Conservation (phyloP, 164 flowering plant species). For the Kalanchoe fedtschenkoi region DNA sequence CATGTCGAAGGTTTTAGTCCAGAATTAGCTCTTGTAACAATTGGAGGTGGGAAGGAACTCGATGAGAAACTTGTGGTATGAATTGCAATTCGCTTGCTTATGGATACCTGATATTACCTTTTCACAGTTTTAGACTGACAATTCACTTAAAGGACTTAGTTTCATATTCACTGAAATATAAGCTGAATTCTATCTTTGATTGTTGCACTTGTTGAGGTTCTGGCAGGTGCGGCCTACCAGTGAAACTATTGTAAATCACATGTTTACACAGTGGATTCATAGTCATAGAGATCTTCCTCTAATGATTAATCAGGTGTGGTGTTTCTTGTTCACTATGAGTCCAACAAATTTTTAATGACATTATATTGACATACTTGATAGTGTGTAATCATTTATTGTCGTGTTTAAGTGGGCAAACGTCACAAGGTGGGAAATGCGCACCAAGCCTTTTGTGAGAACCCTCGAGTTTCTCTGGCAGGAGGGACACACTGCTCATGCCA, state of each 20-base stretch:
- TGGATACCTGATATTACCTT: not conserved
- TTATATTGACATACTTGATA: not conserved
- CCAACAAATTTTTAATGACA: not conserved
- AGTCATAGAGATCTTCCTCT: conserved; percentile 98
- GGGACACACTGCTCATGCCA: conserved; percentile 97
- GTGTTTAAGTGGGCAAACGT: conserved; percentile 88
- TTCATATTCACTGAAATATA: conserved; percentile 7
- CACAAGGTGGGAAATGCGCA: conserved; percentile 99
- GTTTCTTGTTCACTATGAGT: not conserved
- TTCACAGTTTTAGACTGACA: not conserved
- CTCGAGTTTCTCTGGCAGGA: conserved; percentile 99
- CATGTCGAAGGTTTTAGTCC: conserved; percentile 99
- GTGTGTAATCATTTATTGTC: not conserved
- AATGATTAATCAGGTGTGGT: conserved; percentile 79
- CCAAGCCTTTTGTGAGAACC: conserved; percentile 92
- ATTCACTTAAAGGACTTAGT: too few species aligned
- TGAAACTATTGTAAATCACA: conserved; percentile 98
- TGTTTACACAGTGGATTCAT: conserved; percentile 98
- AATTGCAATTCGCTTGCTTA: not conserved
- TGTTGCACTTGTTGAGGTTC: conserved; percentile 64
- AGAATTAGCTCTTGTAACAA: conserved; percentile 88
- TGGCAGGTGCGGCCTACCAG: conserved; percentile 99
- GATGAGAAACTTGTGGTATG: conserved; percentile 98
- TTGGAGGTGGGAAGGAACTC: conserved; percentile 97
- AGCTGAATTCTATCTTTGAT: conserved; percentile 53